Evolutionary conservation across 208 protist genomes (phyloP).

Genomic region (Leishmania braziliensis): DNA sequence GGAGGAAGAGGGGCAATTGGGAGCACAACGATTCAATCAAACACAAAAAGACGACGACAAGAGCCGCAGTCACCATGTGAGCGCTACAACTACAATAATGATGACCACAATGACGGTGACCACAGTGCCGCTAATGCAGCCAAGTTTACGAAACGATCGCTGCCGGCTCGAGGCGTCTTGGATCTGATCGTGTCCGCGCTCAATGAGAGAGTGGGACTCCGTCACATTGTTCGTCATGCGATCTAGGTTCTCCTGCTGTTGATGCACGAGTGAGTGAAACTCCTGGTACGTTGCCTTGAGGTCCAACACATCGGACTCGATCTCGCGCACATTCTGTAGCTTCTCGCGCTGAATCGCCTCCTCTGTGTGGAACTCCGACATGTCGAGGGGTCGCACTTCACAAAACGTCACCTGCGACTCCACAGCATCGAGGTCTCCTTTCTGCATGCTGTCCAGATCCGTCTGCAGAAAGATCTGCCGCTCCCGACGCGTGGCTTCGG

Average conservation of each 20-base stretch:
- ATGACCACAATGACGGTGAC: conserved; percentile 56
- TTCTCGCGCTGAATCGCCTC: conserved; percentile 79
- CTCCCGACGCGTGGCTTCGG: conserved; percentile 53
- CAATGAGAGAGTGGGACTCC: conserved; percentile 58
- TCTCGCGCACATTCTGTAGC: conserved; percentile 61
- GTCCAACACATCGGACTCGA: conserved; percentile 79
- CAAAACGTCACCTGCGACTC: conserved; percentile 45
- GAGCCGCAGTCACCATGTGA: conserved; percentile 17
- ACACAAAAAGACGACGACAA: background rate
- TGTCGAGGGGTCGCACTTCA: conserved; percentile 50
- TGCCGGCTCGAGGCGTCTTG: conserved; percentile 54
- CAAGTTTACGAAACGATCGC: conserved; percentile 62
- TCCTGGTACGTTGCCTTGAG: conserved; percentile 76
- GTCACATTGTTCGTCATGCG: conserved; percentile 52
- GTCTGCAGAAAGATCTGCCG: conserved; percentile 59
- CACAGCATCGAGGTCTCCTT: conserved; percentile 18
- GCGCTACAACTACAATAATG: conserved; percentile 49
- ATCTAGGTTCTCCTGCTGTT: conserved; percentile 71
- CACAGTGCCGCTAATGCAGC: conserved; percentile 56
- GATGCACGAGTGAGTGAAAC: conserved; percentile 69
- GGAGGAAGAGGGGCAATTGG: background rate
- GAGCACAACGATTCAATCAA: background rate
- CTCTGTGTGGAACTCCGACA: conserved; percentile 69
- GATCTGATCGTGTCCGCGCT: conserved; percentile 63
- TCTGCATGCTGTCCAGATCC: conserved; percentile 4